Evolutionary conservation across 805 yeast species (phyloP).

Genomic region (Kluyveromyces dobzhanskii): DNA sequence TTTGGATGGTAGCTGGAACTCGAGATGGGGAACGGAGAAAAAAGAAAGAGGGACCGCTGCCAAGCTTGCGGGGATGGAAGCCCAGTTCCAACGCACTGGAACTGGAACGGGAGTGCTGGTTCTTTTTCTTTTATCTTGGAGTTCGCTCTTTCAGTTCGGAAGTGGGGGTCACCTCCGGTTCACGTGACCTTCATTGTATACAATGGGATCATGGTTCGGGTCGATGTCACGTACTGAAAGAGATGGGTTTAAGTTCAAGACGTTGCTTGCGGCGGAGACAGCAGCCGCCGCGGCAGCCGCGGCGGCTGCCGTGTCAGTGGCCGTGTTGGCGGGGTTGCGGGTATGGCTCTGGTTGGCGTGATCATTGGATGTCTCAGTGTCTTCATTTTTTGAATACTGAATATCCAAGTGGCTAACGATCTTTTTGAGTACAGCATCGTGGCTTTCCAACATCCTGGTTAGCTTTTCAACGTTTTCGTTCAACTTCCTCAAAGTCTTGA

Average conservation of each 20-base stretch:
- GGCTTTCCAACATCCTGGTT: slow-evolving; percentile 4
- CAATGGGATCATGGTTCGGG: slow-evolving; percentile 2
- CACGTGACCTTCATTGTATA: slow-evolving; percentile 2
- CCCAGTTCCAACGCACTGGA: too few relatives aligned
- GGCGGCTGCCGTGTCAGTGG: neutral
- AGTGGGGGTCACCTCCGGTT: neutral
- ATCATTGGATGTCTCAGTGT: too few relatives aligned
- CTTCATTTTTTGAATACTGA: too few relatives aligned
- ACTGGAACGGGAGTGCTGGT: too few relatives aligned
- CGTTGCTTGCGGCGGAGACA: neutral
- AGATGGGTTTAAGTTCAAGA: neutral
- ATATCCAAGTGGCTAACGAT: neutral
- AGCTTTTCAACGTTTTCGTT: slow-evolving; percentile 2
- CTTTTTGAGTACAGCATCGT: neutral
- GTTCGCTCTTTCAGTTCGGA: too few relatives aligned
- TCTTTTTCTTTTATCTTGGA: too few relatives aligned
- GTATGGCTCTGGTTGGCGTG: too few relatives aligned
- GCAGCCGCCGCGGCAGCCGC: neutral
- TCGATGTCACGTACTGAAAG: neutral
- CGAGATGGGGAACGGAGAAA: too few relatives aligned
- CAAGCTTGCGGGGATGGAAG: too few relatives aligned
- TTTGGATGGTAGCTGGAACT: too few relatives aligned
- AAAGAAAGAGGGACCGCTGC: too few relatives aligned
- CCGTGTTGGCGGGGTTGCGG: too few relatives aligned
- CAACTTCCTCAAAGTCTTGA: neutral